Conservation (phyloP, 129 eudicot genomes). For the Lonicera japonica region DNA sequence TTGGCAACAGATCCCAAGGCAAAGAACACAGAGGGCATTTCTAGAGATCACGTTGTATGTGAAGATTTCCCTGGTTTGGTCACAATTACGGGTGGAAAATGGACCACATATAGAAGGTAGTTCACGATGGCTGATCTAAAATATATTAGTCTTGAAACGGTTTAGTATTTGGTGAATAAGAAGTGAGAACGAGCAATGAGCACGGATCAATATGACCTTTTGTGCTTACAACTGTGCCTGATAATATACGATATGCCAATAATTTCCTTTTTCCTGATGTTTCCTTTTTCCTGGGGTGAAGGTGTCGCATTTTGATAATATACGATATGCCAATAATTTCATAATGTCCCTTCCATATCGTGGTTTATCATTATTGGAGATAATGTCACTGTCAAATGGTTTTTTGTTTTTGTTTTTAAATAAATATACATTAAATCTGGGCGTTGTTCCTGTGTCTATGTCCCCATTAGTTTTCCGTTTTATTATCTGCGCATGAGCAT, state of each 20-base stretch:
- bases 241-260: no score
- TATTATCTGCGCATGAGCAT: constrained; percentile 1
- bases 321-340: background rate
- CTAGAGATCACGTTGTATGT: constrained; percentile 83
- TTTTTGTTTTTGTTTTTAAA: no score
- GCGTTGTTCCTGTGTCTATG: background rate
- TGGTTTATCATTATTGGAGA: background rate
- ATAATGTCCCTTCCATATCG: background rate
- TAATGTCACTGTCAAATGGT: background rate
- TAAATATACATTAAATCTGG: background rate
- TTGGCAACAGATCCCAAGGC: constrained; percentile 91
- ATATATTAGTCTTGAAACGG: background rate
- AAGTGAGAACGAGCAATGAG: background rate
- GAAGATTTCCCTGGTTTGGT: constrained; percentile 94
- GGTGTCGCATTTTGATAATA: no score
- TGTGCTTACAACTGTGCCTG: background rate
- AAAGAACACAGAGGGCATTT: constrained; percentile 84
- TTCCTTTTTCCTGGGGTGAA: no score
- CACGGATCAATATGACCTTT: background rate
- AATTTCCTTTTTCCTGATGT: no score
- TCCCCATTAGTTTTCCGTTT: background rate
- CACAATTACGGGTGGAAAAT: constrained; percentile 95
- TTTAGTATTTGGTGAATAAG: background rate
- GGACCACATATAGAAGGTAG: constrained; percentile 99
- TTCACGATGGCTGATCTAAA: background rate